A percentile compares a stretch with the other conserved stretches of the same genome.
phyloP scores from a whole-genome alignment of 768 basidiomycete genomes.

The Cystobasidium tubakii region DNA sequence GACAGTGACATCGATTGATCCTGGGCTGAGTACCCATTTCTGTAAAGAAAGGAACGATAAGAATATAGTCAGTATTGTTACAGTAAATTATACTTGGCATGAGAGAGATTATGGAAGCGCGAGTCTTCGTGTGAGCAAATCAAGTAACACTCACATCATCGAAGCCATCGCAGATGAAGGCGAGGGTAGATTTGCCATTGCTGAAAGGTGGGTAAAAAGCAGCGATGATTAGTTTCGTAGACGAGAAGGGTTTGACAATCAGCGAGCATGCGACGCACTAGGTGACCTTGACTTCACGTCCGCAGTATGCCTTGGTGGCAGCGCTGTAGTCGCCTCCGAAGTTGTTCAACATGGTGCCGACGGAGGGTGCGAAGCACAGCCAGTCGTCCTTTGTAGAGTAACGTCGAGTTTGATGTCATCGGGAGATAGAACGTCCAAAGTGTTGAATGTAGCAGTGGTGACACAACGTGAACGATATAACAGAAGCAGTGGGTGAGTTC shows the following conservation, averaged over 20 bases:
- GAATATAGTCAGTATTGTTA: no score
- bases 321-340: constrained; percentile 35
- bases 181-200: constrained; percentile 34
- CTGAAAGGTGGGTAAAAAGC: background rate
- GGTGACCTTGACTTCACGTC: constrained; percentile 33
- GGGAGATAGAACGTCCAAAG: no score
- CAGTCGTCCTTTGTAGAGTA: constrained; percentile 15
- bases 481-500: background rate
- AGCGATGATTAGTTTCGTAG: no score
- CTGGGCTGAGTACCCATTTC: background rate
- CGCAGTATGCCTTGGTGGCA: constrained; percentile 43
- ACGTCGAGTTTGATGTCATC: no score
- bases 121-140: no score
- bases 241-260: no score
- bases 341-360: constrained; percentile 41
- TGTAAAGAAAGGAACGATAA: no score
- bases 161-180: constrained; percentile 42
- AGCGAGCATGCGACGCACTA: no score
- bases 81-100: no score
- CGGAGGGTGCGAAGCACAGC: constrained; percentile 40
- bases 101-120: no score
- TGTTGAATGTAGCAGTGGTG: no score
- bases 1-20: constrained; percentile 32
- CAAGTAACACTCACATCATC: constrained; percentile 29
- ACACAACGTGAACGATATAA: no score